Percentiles rank a stretch among this genome's conserved stretches.
phyloP scores from a whole-genome alignment of 2,329 filamentous ascomycete species.

The Epichloe gansuensis region DNA sequence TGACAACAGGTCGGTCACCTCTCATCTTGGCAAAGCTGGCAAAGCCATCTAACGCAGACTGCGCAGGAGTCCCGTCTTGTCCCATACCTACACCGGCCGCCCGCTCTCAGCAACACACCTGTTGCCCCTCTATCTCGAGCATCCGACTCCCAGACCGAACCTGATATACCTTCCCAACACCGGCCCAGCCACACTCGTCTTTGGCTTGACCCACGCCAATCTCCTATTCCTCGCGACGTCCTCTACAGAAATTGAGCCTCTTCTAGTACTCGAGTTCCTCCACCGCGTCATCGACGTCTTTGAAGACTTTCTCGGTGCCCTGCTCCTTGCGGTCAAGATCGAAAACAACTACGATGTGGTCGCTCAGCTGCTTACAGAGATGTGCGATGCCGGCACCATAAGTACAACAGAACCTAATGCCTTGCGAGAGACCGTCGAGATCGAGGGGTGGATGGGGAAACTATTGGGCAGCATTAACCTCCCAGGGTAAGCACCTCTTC shows the following conservation, averaged over 20 bases:
- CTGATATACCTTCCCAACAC: constrained; percentile 74
- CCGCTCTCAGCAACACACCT: constrained; percentile 66
- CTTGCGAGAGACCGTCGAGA: constrained; percentile 79
- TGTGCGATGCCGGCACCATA: constrained; percentile 89
- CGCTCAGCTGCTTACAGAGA: constrained; percentile 83
- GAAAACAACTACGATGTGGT: constrained; percentile 87
- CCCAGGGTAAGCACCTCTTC: constrained; percentile 44
- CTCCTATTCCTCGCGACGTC: constrained; percentile 75
- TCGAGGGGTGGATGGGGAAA: constrained; percentile 82
- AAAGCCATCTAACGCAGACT: constrained; percentile 12
- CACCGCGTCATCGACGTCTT: constrained; percentile 86
- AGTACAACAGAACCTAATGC: constrained; percentile 90
- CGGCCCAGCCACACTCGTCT: constrained; percentile 76
- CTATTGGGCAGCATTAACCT: constrained; percentile 77
- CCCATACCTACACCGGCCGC: constrained; percentile 76
- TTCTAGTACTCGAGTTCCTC: constrained; percentile 86
- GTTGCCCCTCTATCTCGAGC: constrained; percentile 75
- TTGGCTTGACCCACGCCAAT: constrained; percentile 77
- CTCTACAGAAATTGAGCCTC: constrained; percentile 77
- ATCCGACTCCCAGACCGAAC: constrained; percentile 70
- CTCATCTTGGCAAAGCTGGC: not conserved
- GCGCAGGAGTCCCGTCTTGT: constrained; percentile 65
- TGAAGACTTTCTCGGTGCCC: constrained; percentile 86
- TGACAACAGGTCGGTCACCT: constrained; percentile 65
- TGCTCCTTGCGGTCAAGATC: constrained; percentile 74